Evolutionary conservation across 352 stramenopile genomes (phyloP), one percentile per base, ranked within the genome.

Genomic region (Phytophthora agathidicida): DNA sequence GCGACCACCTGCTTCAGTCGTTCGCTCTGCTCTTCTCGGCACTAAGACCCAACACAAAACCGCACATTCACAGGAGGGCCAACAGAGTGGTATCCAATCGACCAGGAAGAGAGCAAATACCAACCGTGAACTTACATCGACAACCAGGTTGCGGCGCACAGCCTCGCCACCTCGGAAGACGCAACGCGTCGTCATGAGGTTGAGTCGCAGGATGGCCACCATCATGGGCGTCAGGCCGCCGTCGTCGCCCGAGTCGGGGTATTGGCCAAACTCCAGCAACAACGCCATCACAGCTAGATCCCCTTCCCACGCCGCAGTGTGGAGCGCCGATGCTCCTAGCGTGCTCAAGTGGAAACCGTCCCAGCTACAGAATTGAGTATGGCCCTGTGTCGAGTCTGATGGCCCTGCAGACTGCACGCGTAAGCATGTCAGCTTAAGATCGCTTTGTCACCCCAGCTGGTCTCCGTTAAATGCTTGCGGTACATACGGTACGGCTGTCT

Each of bases 201-300:
- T 50, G n/a, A 51, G 43, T 0, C 58, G 64, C 47, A 73, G 28
- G 7, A 68, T 44, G 16, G 39, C 23, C 35, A 66, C 22, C 64
- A 73, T 69, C 19, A 61, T 42, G 2, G 64, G 52, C 19, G 64
- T 73, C 28, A 69, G 31, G 7, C 17, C 54, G 20, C 41, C 39
- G 2, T 62, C 37, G 38, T 69, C 64, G 14, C 17, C 13, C 23
- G 52, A 44, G 45, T 73, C 58, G 13, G 65, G 59, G 32, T 42
- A 35, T 19, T 63, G 49, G 3, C 44, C 57, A 13, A 17, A 33
- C 17, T 64, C 28, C 11, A 73, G 52, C n/a, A 65, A 27, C 28
- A 65, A 38, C 17, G 28, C 22, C 22, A 60, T 23, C 7, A 69
- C 31, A 3, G 36, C 2, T 4, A 58, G 39, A 17, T 41, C 60